Evolutionary conservation across 495 filamentous ascomycete genomes (phyloP), one percentile per base, ranked within the genome.

Genomic region (Neurospora discreta): DNA sequence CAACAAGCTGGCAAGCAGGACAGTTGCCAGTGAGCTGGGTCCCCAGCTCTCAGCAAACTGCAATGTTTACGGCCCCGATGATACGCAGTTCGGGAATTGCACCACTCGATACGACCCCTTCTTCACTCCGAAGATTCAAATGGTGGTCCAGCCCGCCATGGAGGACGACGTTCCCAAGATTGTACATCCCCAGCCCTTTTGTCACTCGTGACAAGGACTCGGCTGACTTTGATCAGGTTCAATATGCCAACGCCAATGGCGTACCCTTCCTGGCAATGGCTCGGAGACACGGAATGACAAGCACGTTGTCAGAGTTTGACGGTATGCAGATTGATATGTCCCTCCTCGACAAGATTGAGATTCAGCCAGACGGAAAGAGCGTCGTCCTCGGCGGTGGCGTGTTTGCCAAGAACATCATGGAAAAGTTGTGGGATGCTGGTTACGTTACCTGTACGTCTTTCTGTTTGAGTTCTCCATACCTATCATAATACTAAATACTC

Each of bases 361-460:
- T 89, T 42, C 74, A 80, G 3, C 16, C 73, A 3, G 80, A 85
- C 71, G 84, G 82, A 15, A 76, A 85, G 16, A 86, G 84, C 1
- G 86, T 81, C 68, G 83, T 76, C 3, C 77, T 90, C 69, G 84
- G 82, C 6, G 89, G 87, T 52, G 88, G 88, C 36, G 80, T 81
- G 8, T 80, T 73, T 20, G 75, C 76, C 69, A 78, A 77, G 58
- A 70, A 73, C 5, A 70, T 86, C 26, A 82, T 77, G 13, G 75
- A 81, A 15, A 46, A 74, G 1, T 76, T 85, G 1, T 84, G 79
- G 75, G 75, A 71, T 20, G 75, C 77, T 3, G 77, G 78, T 6
- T 82, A 82, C 68, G 80, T 82, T 72, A 80, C 83, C 39, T 77
- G 81, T 79, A 30, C 67, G 76, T 16, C 3, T 41, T 5, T 16